These are phyloP conservation scores for Lasiodiplodia sp. DNA, from an alignment of 2,329 filamentous ascomycete genomes.

Conservation along the genomic window DNA sequence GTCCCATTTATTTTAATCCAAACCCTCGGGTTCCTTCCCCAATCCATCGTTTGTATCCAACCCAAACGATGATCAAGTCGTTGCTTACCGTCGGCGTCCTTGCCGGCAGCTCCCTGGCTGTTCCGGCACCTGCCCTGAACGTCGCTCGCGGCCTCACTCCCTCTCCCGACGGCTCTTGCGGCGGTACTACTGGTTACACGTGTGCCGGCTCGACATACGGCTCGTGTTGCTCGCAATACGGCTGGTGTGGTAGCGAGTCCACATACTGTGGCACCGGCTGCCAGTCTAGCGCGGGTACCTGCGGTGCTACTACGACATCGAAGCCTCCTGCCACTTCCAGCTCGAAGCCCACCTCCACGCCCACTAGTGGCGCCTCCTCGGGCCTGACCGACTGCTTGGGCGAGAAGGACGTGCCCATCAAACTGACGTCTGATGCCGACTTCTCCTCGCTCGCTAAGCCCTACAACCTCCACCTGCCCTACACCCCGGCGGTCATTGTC, in stretches of 20 bases:
- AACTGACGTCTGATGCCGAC: constrained; percentile 19
- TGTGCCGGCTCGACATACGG: constrained; percentile 30
- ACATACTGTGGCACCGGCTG: constrained; percentile 30
- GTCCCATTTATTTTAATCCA: background rate
- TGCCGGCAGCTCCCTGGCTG: constrained; percentile 11
- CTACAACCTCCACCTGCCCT: constrained; percentile 46
- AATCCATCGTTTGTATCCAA: background rate
- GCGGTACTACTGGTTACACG: constrained; percentile 30
- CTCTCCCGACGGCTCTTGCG: constrained; percentile 30
- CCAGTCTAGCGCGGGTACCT: constrained; percentile 27
- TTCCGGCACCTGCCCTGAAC: constrained; percentile 19
- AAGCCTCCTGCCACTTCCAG: constrained; percentile 12
- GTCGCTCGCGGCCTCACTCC: constrained; percentile 13
- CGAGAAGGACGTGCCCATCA: constrained; percentile 43
- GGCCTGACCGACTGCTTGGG: constrained; percentile 41
- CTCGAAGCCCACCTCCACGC: constrained; percentile 10
- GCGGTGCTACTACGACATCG: constrained; percentile 10
- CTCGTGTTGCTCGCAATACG: constrained; percentile 29
- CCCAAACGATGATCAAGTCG: constrained; percentile 24
- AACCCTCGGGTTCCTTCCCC: background rate
- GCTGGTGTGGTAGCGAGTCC: constrained; percentile 29
- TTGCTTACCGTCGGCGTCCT: constrained; percentile 22
- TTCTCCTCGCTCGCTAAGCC: constrained; percentile 41
- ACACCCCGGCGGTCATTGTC: constrained; percentile 63
- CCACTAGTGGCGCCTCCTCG: constrained; percentile 18